Conservation (phyloP, 768 basidiomycete species). For the Boletus pseudopeckii region DNA sequence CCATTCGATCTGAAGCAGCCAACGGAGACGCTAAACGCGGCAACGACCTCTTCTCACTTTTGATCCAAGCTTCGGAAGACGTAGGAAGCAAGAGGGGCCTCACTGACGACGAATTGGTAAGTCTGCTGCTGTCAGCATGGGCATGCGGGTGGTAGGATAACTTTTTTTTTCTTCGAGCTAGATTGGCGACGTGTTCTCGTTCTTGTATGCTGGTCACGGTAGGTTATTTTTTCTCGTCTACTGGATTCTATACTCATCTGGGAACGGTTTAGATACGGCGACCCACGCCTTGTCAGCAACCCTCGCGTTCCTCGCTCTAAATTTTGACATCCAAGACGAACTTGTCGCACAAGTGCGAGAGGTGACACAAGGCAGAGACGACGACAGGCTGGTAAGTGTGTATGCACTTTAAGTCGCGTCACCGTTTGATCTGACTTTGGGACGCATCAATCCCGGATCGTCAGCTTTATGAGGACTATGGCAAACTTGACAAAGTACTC, state of each 20-base stretch:
- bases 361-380: slow-evolving; percentile 20
- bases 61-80: slow-evolving; percentile 17
- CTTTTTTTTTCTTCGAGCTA: slow-evolving; percentile 6
- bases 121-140: not conserved
- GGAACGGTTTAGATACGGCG: slow-evolving; percentile 29
- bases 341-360: slow-evolving; percentile 26
- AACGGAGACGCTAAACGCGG: not conserved
- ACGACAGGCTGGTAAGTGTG: slow-evolving; percentile 14
- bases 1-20: not conserved
- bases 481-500: slow-evolving; percentile 26
- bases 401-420: not conserved
- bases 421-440: not conserved
- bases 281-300: slow-evolving; percentile 30
- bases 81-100: slow-evolving; percentile 13
- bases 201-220: slow-evolving; percentile 60
- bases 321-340: slow-evolving; percentile 33
- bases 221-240: not conserved
- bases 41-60: slow-evolving; percentile 15
- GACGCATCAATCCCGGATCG: no score
- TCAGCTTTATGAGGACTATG: slow-evolving; percentile 25
- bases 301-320: slow-evolving; percentile 28
- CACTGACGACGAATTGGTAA: slow-evolving; percentile 16
- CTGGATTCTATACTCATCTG: not conserved
- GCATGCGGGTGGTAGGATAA: not conserved
- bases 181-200: slow-evolving; percentile 50